A percentile compares a stretch with the other conserved stretches of the same genome.
phyloP scores from a whole-genome alignment of 2,329 filamentous ascomycete genomes.

The Gnomoniopsis sp. region DNA sequence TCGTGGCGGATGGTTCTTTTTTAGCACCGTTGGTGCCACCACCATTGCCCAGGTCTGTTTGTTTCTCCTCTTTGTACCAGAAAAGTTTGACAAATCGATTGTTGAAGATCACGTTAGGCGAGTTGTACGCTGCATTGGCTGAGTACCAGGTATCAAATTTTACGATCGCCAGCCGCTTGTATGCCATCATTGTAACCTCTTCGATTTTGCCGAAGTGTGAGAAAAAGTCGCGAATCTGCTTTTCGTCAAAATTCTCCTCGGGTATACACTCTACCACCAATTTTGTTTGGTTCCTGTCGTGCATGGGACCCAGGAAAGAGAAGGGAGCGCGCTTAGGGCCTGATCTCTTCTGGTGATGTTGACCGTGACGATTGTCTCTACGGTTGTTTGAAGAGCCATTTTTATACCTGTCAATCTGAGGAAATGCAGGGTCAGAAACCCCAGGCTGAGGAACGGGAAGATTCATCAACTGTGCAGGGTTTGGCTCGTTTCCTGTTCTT shows the following conservation, averaged over 20 bases:
- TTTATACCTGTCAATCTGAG: constrained; percentile 17
- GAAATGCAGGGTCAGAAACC: background rate
- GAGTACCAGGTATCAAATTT: constrained; percentile 64
- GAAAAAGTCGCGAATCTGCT: constrained; percentile 66
- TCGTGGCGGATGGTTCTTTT: constrained; percentile 26
- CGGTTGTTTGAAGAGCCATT: constrained; percentile 23
- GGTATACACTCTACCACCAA: constrained; percentile 79
- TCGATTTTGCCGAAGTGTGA: constrained; percentile 65
- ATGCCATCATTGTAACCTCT: constrained; percentile 62
- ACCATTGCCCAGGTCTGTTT: constrained; percentile 28
- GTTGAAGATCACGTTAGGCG: constrained; percentile 78
- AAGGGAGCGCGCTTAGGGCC: constrained; percentile 49
- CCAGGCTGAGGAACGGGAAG: constrained; percentile 4
- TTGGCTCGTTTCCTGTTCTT: constrained; percentile 49
- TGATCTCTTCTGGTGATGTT: constrained; percentile 30
- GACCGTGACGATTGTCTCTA: constrained; percentile 34
- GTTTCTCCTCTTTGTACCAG: constrained; percentile 62
- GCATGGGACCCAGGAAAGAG: constrained; percentile 60
- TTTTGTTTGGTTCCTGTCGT: constrained; percentile 61
- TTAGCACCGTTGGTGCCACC: constrained; percentile 27
- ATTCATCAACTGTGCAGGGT: constrained; percentile 18
- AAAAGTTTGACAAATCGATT: constrained; percentile 84
- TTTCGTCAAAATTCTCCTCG: constrained; percentile 64
- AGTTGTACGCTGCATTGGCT: constrained; percentile 69
- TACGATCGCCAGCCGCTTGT: constrained; percentile 66